A percentile compares a stretch with the other conserved stretches of the same genome.
phyloP scores from a whole-genome alignment of 371 early-diverging fungal species.

The Mucor saturninus region DNA sequence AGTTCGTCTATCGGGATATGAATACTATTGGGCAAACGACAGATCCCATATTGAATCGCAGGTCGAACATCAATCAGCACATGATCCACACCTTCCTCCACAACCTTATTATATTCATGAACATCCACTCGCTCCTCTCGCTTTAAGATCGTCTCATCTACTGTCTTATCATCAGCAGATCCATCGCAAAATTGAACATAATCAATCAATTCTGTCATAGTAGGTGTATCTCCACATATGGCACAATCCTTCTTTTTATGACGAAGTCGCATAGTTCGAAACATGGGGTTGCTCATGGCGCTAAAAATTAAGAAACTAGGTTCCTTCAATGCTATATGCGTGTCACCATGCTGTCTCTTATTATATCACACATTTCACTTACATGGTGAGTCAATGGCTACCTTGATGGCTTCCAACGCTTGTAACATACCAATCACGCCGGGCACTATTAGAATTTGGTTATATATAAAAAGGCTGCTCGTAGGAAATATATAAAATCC shows the following conservation, averaged over 20 bases:
- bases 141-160: background rate
- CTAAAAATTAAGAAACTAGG: conserved; percentile 84
- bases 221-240: conserved; percentile 87
- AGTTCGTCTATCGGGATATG: conserved; percentile 61
- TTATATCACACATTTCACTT: background rate
- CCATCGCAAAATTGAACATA: conserved; percentile 92
- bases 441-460: conserved; percentile 62
- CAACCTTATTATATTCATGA: conserved; percentile 46
- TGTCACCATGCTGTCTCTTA: background rate
- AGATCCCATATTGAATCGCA: conserved; percentile 82
- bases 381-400: conserved; percentile 53
- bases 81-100: conserved; percentile 52
- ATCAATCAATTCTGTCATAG: conserved; percentile 78
- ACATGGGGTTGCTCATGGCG: conserved; percentile 72
- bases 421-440: conserved; percentile 96
- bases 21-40: conserved; percentile 68
- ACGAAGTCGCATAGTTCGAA: conserved; percentile 83
- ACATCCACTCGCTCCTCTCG: background rate
- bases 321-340: conserved; percentile 29
- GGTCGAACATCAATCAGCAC: conserved; percentile 90
- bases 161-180: conserved; percentile 70
- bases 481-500: background rate
- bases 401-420: conserved; percentile 95
- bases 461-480: too few relatives aligned
- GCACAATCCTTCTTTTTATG: conserved; percentile 72